Base-by-base conservation (phyloP, 140 eudicot genomes). In the Anethum foeniculum region DNA sequence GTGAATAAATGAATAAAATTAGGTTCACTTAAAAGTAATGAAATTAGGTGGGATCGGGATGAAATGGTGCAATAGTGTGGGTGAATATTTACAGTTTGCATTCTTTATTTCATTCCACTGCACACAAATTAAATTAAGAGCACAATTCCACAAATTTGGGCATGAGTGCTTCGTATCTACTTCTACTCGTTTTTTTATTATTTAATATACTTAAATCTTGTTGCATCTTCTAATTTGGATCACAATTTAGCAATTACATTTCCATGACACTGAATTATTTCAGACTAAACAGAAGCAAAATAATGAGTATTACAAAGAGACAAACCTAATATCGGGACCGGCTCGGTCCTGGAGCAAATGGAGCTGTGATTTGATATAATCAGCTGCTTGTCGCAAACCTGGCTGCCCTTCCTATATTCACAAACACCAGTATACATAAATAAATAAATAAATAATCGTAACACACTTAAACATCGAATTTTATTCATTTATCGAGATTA, bases 351-450 rank as follows among this genome's bases (percentile, higher is more conserved):
- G 90, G 73, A 89, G 80, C 84, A 80, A 32, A 80, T 89, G 89
- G 87, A 96, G 85, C 85, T 96, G 92, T 44, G 86, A 79, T 81
- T 68, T 87, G 54, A 93, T 96, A 85, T 96, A 96, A 30, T 82
- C 79, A 77, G 97, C 99, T 14, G 99, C 98, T 82, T 92, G 93
- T 11, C 81, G 81, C 83, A 92, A 85, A 71, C 99, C 98, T 83
- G 84, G 93, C 48, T 92, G 89, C 71, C 99, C 99, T 86, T 87
- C 93, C 99, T 95, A 81, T 74, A 82, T 0, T 4, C 58, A 51
- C 58, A 51, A 49, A 47, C 52, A 47, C 52, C 16, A 47, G 52
- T 3, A 47, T 0, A 47, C 5, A 47, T 2, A 47, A 47, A 3
- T 0, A 47, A 11, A 3, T 0, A 47, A 11, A 47, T 47, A 11